These are phyloP conservation scores for Ceriops decandra DNA, from an alignment of 345 rosid species.

Conservation along the genomic window DNA sequence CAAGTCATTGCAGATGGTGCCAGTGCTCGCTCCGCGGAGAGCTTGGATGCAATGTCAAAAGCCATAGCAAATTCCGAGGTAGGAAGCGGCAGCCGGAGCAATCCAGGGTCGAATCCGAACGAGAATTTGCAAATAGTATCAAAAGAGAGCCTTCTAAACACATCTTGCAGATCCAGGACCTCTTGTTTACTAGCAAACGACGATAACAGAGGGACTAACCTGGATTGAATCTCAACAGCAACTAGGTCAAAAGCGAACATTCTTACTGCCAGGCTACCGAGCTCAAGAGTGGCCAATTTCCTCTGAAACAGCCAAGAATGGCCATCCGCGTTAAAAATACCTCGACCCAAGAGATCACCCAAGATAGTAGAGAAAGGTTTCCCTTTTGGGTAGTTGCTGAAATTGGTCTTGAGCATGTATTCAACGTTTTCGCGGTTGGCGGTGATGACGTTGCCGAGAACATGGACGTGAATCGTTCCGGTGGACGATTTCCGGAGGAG, in stretches of 20 bases:
- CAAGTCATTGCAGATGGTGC: not conserved
- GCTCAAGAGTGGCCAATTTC: slow-evolving; percentile 61
- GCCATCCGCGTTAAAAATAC: slow-evolving; percentile 73
- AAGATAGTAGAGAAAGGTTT: slow-evolving; percentile 49
- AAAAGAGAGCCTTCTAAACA: not conserved
- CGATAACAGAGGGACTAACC: slow-evolving; percentile 43
- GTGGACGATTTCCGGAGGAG: slow-evolving; percentile 39
- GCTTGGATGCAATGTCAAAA: not conserved
- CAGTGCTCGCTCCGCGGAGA: not conserved
- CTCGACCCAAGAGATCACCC: slow-evolving; percentile 65
- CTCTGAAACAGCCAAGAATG: slow-evolving; percentile 61
- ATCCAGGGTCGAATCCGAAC: not conserved
- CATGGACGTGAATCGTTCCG: slow-evolving; percentile 41
- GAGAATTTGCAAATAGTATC: not conserved
- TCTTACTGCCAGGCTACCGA: slow-evolving; percentile 47
- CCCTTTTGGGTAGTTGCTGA: slow-evolving; percentile 71
- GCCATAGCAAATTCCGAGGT: not conserved
- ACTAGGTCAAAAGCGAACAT: slow-evolving; percentile 43
- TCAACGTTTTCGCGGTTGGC: slow-evolving; percentile 55
- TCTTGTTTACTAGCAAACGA: slow-evolving; percentile 1
- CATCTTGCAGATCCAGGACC: not conserved
- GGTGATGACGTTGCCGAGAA: slow-evolving; percentile 47
- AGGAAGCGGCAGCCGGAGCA: not conserved
- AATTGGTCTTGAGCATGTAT: slow-evolving; percentile 56
- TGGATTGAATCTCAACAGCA: slow-evolving; percentile 33